phyloP scores from a whole-genome alignment of 2,329 filamentous ascomycete species.

The Chaetomium sp. region DNA sequence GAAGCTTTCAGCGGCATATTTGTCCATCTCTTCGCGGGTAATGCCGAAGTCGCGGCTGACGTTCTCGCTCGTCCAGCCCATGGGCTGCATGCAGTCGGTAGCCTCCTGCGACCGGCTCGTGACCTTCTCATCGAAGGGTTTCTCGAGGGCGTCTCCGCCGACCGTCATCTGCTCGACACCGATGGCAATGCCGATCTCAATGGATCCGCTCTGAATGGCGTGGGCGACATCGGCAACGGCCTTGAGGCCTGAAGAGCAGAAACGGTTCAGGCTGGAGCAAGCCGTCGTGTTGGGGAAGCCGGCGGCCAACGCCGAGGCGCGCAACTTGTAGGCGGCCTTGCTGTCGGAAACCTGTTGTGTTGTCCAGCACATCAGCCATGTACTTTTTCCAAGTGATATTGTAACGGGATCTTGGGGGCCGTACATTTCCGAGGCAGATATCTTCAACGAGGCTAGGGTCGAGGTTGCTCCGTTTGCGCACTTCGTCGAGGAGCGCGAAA shows the following conservation, averaged over 20 bases:
- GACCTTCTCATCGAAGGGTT: slow-evolving; percentile 78
- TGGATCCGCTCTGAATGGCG: slow-evolving; percentile 76
- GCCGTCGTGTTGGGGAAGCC: slow-evolving; percentile 90
- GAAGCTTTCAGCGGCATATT: slow-evolving; percentile 85
- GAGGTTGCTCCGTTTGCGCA: slow-evolving; percentile 70
- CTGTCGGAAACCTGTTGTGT: slow-evolving; percentile 72
- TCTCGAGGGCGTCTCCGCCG: slow-evolving; percentile 68
- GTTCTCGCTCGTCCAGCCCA: slow-evolving; percentile 98
- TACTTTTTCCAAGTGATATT: neutral
- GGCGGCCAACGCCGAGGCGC: slow-evolving; percentile 84
- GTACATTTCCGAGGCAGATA: slow-evolving; percentile 87
- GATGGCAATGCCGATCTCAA: slow-evolving; percentile 83
- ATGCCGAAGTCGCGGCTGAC: slow-evolving; percentile 90
- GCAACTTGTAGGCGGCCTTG: slow-evolving; percentile 88
- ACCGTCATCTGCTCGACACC: slow-evolving; percentile 88
- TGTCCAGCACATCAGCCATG: slow-evolving; percentile 2
- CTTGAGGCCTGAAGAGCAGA: slow-evolving; percentile 96
- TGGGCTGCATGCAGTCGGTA: slow-evolving; percentile 85
- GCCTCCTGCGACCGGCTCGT: slow-evolving; percentile 72
- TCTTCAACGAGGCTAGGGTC: slow-evolving; percentile 84
- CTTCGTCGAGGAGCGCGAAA: slow-evolving; percentile 78
- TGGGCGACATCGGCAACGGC: slow-evolving; percentile 93
- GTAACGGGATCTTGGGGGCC: slow-evolving; percentile 31
- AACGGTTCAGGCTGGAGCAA: slow-evolving; percentile 84
- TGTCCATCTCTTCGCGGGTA: slow-evolving; percentile 76